Conservation (phyloP, 768 basidiomycete species). For the Dacryopinax primogenitus region DNA sequence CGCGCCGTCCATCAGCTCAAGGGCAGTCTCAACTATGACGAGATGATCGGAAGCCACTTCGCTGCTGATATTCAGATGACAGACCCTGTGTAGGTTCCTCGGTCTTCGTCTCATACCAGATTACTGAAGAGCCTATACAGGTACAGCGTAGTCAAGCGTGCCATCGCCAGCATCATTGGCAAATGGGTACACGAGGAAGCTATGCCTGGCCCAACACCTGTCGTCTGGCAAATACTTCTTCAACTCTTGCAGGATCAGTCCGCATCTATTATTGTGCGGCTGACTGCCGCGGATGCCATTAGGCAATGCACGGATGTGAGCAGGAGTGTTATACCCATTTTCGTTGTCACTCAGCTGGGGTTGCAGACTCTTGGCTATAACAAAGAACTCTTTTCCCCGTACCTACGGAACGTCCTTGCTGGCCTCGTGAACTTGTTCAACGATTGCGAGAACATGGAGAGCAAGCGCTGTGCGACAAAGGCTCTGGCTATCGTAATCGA, state of each 20-base stretch:
- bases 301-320: constrained; percentile 77
- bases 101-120: background rate
- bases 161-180: constrained; percentile 89
- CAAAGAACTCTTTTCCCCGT: constrained; percentile 50
- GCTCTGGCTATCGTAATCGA: constrained; percentile 61
- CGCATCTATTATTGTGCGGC: constrained; percentile 71
- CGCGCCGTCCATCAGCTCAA: constrained; percentile 56
- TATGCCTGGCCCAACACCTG: constrained; percentile 42
- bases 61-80: constrained; percentile 44
- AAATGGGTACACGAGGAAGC: constrained; percentile 70
- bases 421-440: constrained; percentile 56
- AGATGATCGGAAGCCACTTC: constrained; percentile 45
- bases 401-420: constrained; percentile 45
- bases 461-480: constrained; percentile 57
- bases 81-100: constrained; percentile 41
- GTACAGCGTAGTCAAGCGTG: constrained; percentile 83
- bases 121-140: constrained; percentile 31
- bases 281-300: constrained; percentile 70
- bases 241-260: constrained; percentile 61
- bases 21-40: constrained; percentile 50
- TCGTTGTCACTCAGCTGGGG: background rate
- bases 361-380: constrained; percentile 53
- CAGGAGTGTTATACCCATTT: constrained; percentile 11
- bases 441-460: constrained; percentile 64
- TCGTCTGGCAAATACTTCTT: constrained; percentile 67